Base-by-base conservation (phyloP, 1,284 basidiomycete genomes). In the Nidula niveotomentosa region DNA sequence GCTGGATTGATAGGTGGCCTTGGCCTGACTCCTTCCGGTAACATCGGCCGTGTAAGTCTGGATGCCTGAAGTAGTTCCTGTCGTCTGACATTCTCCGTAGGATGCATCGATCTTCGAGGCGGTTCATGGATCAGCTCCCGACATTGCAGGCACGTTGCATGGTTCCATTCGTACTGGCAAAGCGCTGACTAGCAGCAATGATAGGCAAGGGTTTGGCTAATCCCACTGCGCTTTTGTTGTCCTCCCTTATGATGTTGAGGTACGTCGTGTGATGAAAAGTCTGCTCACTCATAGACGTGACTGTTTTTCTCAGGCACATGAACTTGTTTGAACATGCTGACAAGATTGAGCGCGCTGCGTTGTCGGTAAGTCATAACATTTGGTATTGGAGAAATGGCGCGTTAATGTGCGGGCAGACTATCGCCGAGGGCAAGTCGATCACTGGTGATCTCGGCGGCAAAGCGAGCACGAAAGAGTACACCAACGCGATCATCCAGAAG, bases 91-190 rank as follows among this genome's bases (percentile, higher is more conserved):
- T 49, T 49, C 44, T 39, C 10, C 17, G 36, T 35, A 94, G 88
- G 96, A 98, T 75, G 97, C 97, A 45, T 98, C 95, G 58, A 99
- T 99, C 76, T 99, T 99, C 66, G 97, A 99, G 79, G 96, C 97
- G 58, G 97, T 99, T 34, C 97, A 99, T 79, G 97, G 97, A 59
- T 96, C 94, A 44, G 94, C 95, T 13, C 91, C 91, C 13, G 91
- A 93, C 66, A 93, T 93, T 68, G 91, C 89, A 65, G 90, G 89
- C 79, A 67, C 56, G 78, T 68, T 17, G 23, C 23, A 23, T 56
- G 61, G 34, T 74, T 75, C 23, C 18, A 23, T 51, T 37, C 17
- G 49, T 43, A 52, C 47, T 48, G 37, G 36, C 53, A 49, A 46
- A 45, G 57, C 54, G 45, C 30, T 53, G 36, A 41, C 51, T 49